Evolutionary conservation across 176 grass and related monocot species (phyloP), one percentile per base, ranked within the genome.

Genomic region (Ensete ventricosum): DNA sequence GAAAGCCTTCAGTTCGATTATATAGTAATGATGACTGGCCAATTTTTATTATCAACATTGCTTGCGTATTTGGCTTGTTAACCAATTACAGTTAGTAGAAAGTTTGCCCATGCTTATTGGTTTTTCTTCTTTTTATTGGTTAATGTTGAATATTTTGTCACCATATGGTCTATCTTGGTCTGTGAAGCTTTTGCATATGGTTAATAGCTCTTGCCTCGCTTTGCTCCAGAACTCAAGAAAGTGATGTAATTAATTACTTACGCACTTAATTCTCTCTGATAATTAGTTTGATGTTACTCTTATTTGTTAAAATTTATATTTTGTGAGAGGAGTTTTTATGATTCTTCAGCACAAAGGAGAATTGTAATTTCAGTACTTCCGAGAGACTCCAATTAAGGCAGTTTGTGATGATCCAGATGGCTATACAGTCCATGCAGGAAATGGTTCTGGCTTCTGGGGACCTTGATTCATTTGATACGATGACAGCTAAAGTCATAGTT

Each of bases 401-500:
- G 82, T 99, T 62, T 86, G 62, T 74, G 88, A 85, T 54, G 96
- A 99, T 80, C 79, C 82, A 3, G 82, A 95, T 88, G 91, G 91
- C 11, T 83, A 89, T 89, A 87, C 67, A 85, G 81, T 99, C 55
- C 88, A 99, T 78, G 81, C 91, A 62, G 96, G 96, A 29, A 99
- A 91, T 66, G 88, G 81, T 73, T 78, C 78, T 43, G 34, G 34
- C 34, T 43, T 43, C 34, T 83, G 91, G 88, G 77, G 96, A 99
- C 62, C 88, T 99, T 29, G 91, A 86, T 77, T 95, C 88, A 43
- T 91, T 89, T 83, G 91, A 99, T 68, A 91, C 93, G 80, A 89
- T 88, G 83, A 95, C 88, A 74, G 96, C 91, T 98, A 85, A 53
- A 14, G 34, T 43, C 19, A 29, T 12, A 2, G 55, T 19, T 55